These are phyloP conservation scores for Grosmannia clavigera DNA, from an alignment of 2,329 filamentous ascomycete species.

Conservation along the genomic window DNA sequence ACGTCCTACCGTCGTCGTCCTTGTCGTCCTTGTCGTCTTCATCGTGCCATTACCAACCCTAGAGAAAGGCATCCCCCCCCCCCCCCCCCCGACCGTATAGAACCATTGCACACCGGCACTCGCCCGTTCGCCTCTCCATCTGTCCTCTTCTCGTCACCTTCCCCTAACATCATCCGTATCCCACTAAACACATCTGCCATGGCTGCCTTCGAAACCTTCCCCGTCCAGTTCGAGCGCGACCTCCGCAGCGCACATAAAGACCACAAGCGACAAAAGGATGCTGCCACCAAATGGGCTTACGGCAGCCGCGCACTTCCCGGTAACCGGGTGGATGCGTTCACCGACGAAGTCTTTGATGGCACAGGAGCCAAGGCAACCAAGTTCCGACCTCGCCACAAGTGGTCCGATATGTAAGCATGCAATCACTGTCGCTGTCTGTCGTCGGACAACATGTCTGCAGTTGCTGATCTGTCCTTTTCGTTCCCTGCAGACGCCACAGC, in stretches of 20 bases:
- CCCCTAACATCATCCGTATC: neutral
- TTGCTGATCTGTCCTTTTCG: neutral
- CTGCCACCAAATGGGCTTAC: slow-evolving; percentile 27
- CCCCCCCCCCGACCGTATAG: neutral
- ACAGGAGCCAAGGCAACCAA: slow-evolving; percentile 22
- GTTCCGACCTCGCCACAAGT: slow-evolving; percentile 13
- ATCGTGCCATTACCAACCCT: neutral
- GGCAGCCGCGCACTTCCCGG: slow-evolving; percentile 22
- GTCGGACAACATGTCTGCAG: neutral
- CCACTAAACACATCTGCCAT: neutral
- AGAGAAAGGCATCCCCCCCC: neutral
- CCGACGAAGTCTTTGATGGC: slow-evolving; percentile 11
- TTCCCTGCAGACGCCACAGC: neutral
- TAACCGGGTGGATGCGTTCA: slow-evolving; percentile 8
- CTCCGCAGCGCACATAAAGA: slow-evolving; percentile 30
- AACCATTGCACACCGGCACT: neutral
- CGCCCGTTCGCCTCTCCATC: neutral
- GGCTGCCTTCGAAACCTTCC: slow-evolving; percentile 8
- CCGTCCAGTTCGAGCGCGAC: slow-evolving; percentile 25
- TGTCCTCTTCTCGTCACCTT: too few relatives aligned
- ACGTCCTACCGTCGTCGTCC: too few relatives aligned
- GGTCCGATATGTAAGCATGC: slow-evolving; percentile 18
- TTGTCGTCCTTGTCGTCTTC: neutral
- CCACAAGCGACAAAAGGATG: slow-evolving; percentile 31
- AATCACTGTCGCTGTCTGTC: neutral